Evolutionary conservation across 768 basidiomycete species (phyloP), one percentile per base, ranked within the genome.

Genomic region (Sporobolomyces phaffii): DNA sequence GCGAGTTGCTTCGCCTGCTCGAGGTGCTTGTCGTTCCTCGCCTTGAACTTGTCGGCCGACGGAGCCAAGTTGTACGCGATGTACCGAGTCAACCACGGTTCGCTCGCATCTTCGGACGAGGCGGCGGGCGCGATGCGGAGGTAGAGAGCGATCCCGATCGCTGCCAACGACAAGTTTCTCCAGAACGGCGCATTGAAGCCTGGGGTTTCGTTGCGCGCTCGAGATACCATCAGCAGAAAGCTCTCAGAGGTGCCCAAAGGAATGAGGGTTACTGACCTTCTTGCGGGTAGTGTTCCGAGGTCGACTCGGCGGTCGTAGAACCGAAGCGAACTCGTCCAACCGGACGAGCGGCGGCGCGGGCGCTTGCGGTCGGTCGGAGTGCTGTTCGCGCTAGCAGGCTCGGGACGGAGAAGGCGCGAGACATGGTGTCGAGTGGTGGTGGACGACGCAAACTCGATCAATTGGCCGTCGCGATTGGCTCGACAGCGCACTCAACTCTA

Each of bases 11-110:
- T 73, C 22, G 75, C 72, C 49, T 77, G 54, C 62, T 78, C 75
- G 38, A 80, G 68, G 69, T 79, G 78, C 70, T 77, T 77, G 48
- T 77, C 77, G 68, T 77, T 78, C 72, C 78, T 68, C 63, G 74
- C 72, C 49, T 69, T 75, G 75, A 74, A 78, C n/a, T 75, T 65
- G 33, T 75, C 69, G 1, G 75, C 73, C 24, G 72, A 62, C 2
- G 78, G 77, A 20, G 75, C 76, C 62, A 74, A 59, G 59, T 75
- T 71, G 43, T 73, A 48, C 17, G 75, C 75, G 48, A 79, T 52
- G 68, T 75, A 71, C 18, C 76, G 65, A 15, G 79, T 78, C 53
- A 79, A 51, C 60, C 60, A 64, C 33, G 73, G 58, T 33, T 64
- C 51, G 15, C 62, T 58, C 24, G 70, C 65, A 13, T 60, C 51